Evolutionary conservation across 2,329 filamentous ascomycete species (phyloP), one percentile per base, ranked within the genome.

Genomic region (Fusarium sp.): DNA sequence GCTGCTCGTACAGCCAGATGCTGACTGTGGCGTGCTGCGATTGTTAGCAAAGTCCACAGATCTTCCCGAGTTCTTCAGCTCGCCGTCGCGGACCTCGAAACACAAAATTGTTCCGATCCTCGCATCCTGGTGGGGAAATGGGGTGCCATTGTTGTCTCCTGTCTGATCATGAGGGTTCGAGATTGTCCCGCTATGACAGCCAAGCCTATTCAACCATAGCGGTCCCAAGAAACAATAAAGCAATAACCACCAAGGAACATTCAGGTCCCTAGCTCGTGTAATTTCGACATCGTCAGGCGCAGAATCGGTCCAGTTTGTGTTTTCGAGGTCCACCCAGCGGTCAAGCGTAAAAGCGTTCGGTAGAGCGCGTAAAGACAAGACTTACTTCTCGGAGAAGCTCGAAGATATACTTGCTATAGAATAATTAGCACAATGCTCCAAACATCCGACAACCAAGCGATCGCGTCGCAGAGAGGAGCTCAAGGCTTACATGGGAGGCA

Each of bases 1-100:
- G 86, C 87, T 99, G 96, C 85, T 99, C 96, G 83, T 97, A 98
- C 45, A 99, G 87, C 96, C 96, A 99, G 79, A 99, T 93, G 77
- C 93, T 94, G 42, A 98, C 94, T 3, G 92, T 95, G 20, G 93
- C 91, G 79, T 94, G 92, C 82, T 93, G 86, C 38, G 39, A 50
- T 44, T 29, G 67, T 79, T 68, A 79, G 76, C 60, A 61, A 25
- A n/a, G 41, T 38, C n/a, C 61, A 35, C 35, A n/a, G 38, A 42
- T 33, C 25, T 45, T 4, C 27, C 42, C 20, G 13, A 10, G 8
- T 20, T 12, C 20, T 25, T 35, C 15, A 22, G 45, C 29, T n/a
- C 58, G 52, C 44, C 13, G 45, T 22, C n/a, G 56, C 3, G n/a
- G 15, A 36, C 49, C 50, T 46, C 44, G 22, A 49, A 65, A 57